A percentile compares a stretch with the other conserved stretches of the same genome.
These are phyloP conservation scores for Lenzites betulinus DNA, from an alignment of 768 basidiomycete genomes.

Conservation along the genomic window DNA sequence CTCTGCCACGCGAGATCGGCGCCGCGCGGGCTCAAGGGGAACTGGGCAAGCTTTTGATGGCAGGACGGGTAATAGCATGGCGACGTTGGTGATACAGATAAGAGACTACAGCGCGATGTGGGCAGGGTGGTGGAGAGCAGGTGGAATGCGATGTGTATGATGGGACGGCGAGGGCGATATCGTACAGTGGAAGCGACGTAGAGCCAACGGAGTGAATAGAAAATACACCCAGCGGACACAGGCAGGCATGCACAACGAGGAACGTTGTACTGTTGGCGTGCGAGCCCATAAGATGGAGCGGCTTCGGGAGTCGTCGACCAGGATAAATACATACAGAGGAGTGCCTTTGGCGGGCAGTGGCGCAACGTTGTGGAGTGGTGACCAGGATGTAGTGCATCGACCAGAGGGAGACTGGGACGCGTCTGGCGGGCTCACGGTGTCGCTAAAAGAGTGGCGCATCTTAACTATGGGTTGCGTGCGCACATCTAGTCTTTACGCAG, in stretches of 20 bases:
- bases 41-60: conserved; percentile 18
- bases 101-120: conserved; percentile 16
- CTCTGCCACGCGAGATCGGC: conserved; percentile 1
- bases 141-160: not conserved
- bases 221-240: conserved; percentile 10
- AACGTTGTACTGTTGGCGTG: not conserved
- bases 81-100: conserved; percentile 17
- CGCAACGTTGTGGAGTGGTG: not conserved
- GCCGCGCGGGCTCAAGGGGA: conserved; percentile 1
- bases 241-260: not conserved
- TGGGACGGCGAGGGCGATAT: not conserved
- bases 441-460: not conserved
- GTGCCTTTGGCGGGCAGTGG: not conserved
- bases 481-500: conserved; percentile 7
- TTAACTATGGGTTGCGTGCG: not conserved
- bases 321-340: conserved; percentile 13
- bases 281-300: not conserved
- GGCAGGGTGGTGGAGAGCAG: not conserved
- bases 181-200: conserved; percentile 11
- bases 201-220: conserved; percentile 1
- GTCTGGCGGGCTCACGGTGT: not conserved
- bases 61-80: conserved; percentile 13
- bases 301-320: conserved; percentile 1
- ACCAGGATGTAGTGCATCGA: not conserved
- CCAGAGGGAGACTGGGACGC: not conserved